Evolutionary conservation across 805 yeast species (phyloP).

Genomic region (Candida anglica): DNA sequence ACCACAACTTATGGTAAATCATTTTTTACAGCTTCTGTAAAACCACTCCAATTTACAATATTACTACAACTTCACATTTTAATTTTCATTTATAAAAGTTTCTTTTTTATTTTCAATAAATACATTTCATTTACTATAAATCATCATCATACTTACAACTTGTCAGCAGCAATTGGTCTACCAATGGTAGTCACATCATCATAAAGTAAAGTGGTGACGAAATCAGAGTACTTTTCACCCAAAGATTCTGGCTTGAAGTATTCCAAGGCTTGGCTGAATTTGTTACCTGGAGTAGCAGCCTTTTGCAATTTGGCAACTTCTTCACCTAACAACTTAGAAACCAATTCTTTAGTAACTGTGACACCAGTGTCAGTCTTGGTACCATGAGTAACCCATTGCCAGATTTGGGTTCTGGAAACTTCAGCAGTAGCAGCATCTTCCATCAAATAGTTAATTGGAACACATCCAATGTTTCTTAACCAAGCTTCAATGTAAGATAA

Average conservation of each 20-base stretch:
- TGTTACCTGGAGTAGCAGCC: slow-evolving; percentile 55
- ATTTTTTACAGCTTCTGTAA: too few species aligned
- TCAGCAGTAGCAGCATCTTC: slow-evolving; percentile 92
- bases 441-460: slow-evolving; percentile 80
- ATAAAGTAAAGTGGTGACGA: slow-evolving; percentile 71
- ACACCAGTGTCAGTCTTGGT: slow-evolving; percentile 57
- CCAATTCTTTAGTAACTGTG: slow-evolving; percentile 56
- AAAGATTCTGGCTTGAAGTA: slow-evolving; percentile 70
- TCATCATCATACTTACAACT: slow-evolving; percentile 23
- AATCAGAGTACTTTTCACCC: slow-evolving; percentile 71
- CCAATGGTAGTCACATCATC: slow-evolving; percentile 63
- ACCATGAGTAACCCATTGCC: slow-evolving; percentile 80
- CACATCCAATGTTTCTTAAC: slow-evolving; percentile 82
- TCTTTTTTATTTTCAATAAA: too few species aligned
- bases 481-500: slow-evolving; percentile 81
- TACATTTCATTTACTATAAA: not conserved
- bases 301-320: slow-evolving; percentile 52
- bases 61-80: too few species aligned
- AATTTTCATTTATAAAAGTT: too few species aligned
- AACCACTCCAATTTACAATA: too few species aligned
- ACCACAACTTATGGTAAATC: too few species aligned
- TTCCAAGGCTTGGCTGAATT: slow-evolving; percentile 64
- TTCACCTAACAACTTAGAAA: slow-evolving; percentile 52
- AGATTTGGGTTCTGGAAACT: slow-evolving; percentile 76
- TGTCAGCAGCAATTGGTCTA: slow-evolving; percentile 38